Base-by-base conservation (phyloP, 257 asterid genomes). In the Anisodus tanguticus region DNA sequence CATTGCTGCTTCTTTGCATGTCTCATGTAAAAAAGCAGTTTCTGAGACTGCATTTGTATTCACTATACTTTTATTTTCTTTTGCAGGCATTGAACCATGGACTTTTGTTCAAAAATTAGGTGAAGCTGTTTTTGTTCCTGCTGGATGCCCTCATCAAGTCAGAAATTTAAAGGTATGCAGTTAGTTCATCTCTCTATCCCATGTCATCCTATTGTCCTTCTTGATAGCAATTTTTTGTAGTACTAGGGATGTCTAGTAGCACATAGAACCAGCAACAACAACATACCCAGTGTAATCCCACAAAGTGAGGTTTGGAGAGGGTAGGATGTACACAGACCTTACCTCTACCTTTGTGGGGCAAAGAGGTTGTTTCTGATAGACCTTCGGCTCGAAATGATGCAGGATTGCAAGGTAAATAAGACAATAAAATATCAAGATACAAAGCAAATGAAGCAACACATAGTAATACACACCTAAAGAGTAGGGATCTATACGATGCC, bases 71-170 rank as follows among this genome's bases (percentile, higher is more conserved):
- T 74, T 62, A 19, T 51, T 51, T 85, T 51, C 59, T 49, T 83
- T 12, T 19, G 54, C 84, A 90, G 92, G 88, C 83, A 86, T 90
- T 60, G 93, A 90, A 60, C 89, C 93, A 66, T 90, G 90, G 93
- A 90, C 90, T 58, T 90, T 87, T 80, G 84, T 89, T 68, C 92
- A 89, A 85, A 89, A 84, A 64, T 70, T 89, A 84, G 91, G 91
- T 12, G 93, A 90, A 80, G 91, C 91, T 10, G 90, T 89, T 68
- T 60, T 90, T 10, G 82, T 88, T 82, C 90, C 93, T 31, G 91
- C 91, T 1, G 90, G 91, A 57, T 90, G 91, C 82, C 93, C 93
- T 83, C 88, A 89, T 85, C 93, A 89, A 88, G 91, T 89, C 64
- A 85, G 92, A 64, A 90, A 89, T 49, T 80, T 90, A 80, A 90